These are phyloP conservation scores for Linaria vulgaris DNA, from an alignment of 257 asterid genomes.

Conservation along the genomic window DNA sequence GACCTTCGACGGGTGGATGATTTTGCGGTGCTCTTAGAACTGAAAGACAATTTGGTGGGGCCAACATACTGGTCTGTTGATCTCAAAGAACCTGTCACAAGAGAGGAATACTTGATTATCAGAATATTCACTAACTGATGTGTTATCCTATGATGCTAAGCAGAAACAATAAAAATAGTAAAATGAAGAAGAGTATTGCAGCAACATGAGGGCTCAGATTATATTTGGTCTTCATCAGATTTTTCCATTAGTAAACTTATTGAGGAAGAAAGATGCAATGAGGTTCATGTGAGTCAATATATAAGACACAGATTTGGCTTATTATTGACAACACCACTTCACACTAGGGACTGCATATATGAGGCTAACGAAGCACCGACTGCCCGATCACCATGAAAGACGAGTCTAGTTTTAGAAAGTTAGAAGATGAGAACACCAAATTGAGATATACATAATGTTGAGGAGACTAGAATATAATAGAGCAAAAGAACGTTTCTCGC, in stretches of 20 bases:
- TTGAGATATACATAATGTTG: too few species aligned
- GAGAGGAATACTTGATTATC: background rate
- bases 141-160: background rate
- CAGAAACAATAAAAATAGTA: background rate
- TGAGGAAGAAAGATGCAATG: background rate
- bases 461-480: too few species aligned
- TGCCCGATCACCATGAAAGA: background rate
- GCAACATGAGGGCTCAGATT: background rate
- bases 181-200: background rate
- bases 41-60: constrained; percentile 50
- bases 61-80: constrained; percentile 42
- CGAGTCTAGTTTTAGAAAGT: too few species aligned
- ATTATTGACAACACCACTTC: background rate
- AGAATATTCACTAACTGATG: background rate
- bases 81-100: constrained; percentile 51
- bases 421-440: too few species aligned
- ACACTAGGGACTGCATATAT: background rate
- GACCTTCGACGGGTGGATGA: constrained; percentile 41
- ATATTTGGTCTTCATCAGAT: background rate
- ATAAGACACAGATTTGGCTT: background rate
- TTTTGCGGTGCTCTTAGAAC: constrained; percentile 42
- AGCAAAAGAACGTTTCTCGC: too few species aligned
- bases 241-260: background rate
- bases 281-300: background rate
- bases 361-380: background rate